Base-by-base conservation (phyloP, 306 rosid species). In the Acacia crassicarpa region DNA sequence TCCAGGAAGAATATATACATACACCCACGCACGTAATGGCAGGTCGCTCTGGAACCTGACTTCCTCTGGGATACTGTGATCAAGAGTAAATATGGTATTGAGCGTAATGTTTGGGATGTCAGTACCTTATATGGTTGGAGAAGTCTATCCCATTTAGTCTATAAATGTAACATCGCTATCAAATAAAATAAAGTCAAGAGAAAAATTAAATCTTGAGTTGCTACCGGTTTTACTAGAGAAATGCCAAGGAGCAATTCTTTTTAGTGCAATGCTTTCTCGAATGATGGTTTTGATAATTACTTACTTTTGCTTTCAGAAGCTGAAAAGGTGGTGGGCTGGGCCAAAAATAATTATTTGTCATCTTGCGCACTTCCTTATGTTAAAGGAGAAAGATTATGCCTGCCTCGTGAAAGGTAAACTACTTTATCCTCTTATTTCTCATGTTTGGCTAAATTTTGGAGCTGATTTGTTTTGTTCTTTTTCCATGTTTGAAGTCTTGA, bases 261-360 rank as follows among this genome's bases (percentile, higher is more conserved):
- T 32, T 46, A 44, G 46, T 32, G n/a, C 66, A 23, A 72, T 76
- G 46, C 79, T 23, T 58, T 45, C 67, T 22, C 70, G 20, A 38
- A 22, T 77, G 67, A 46, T 73, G 46, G n/a, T 77, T 79, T 66
- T 49, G 22, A 54, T 77, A 15, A 9, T 49, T 25, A 14, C 66
- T 51, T 48, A 49, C 14, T 74, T 81, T 63, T 76, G 16, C 82
- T 80, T 82, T 76, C 92, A 95, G 99, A 91, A 83, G 97, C 98
- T 85, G 99, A 95, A 88, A 95, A 93, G 86, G 92, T 93, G 61
- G 91, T 91, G 41, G 99, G 99, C 62, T 95, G 98, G 98, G 96
- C 99, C 35, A 95, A 93, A 86, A 95, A 88, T 88, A 89, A 95
- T 84, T 91, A 92, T 82, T 86, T 95, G 83, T 88, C 99, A 9